These are phyloP conservation scores for Pythium dissimile DNA, from an alignment of 352 stramenopile species.

Conservation along the genomic window DNA sequence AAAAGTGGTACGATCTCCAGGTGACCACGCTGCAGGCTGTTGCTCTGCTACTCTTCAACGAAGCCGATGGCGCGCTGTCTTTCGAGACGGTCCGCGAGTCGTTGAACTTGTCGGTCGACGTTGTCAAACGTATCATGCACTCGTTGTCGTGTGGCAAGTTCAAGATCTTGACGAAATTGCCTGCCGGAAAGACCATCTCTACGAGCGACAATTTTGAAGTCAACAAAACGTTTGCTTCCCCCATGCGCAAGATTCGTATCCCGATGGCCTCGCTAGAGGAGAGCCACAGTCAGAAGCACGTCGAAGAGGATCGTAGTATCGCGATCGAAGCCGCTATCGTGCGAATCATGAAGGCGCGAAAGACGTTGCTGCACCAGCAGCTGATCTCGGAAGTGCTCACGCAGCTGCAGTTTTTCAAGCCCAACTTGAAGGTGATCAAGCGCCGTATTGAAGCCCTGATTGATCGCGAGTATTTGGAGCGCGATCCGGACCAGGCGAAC, in stretches of 20 bases:
- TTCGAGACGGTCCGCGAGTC: slow-evolving; percentile 91
- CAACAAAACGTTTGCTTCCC: slow-evolving; percentile 93
- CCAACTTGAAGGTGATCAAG: slow-evolving; percentile 97
- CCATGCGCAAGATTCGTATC: slow-evolving; percentile 97
- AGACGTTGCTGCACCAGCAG: slow-evolving; percentile 97
- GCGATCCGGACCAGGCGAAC: slow-evolving; percentile 93
- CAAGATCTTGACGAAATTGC: slow-evolving; percentile 96
- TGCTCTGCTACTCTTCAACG: slow-evolving; percentile 95
- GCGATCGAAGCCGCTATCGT: slow-evolving; percentile 99
- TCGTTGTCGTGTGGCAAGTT: slow-evolving; percentile 98
- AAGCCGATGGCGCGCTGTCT: slow-evolving; percentile 72
- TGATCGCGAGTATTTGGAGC: slow-evolving; percentile 98
- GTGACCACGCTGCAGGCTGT: slow-evolving; percentile 97
- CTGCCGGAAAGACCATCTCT: slow-evolving; percentile 93
- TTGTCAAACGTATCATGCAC: slow-evolving; percentile 98
- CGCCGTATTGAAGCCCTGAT: slow-evolving; percentile 97
- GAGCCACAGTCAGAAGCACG: slow-evolving; percentile 97
- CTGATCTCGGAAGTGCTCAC: slow-evolving; percentile 97
- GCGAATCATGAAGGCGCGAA: slow-evolving; percentile 99
- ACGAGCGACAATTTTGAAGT: slow-evolving; percentile 92
- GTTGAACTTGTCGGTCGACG: slow-evolving; percentile 94
- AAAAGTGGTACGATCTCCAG: slow-evolving; percentile 96
- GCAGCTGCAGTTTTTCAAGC: slow-evolving; percentile 98
- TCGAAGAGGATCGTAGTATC: slow-evolving; percentile 96
- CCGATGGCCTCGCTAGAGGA: slow-evolving; percentile 98